These are phyloP conservation scores for Pseudogymnoascus sp. DNA, from an alignment of 2,329 filamentous ascomycete genomes.

Conservation along the genomic window DNA sequence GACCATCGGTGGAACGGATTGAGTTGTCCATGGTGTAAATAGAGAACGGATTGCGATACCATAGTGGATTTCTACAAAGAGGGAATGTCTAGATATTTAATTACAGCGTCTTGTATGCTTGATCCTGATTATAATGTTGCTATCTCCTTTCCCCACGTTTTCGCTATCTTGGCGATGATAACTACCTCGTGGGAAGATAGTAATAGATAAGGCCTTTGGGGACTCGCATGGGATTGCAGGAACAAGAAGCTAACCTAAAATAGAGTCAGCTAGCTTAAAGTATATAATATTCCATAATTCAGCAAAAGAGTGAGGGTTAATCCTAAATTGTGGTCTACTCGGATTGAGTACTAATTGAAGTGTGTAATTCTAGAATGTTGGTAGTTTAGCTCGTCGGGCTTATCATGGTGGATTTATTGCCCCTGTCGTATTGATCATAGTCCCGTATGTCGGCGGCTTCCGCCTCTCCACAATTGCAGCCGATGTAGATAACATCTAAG, in stretches of 20 bases:
- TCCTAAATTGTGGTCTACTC: not conserved
- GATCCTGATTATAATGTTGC: not conserved
- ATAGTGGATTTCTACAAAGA: not conserved
- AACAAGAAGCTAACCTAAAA: not conserved
- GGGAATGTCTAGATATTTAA: not conserved
- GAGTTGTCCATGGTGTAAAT: not conserved
- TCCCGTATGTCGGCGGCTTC: not conserved
- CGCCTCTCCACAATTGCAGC: not conserved
- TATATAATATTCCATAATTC: not conserved
- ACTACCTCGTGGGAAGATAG: not conserved
- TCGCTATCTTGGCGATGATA: not conserved
- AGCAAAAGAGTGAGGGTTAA: not conserved
- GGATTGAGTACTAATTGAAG: constrained; percentile 1
- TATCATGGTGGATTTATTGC: not conserved
- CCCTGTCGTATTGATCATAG: not conserved
- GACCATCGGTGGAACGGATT: constrained; percentile 21
- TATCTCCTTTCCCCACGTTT: constrained; percentile 1
- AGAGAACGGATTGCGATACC: not conserved
- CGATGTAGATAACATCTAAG: not conserved
- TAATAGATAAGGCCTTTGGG: not conserved
- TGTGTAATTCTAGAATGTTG: not conserved
- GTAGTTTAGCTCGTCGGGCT: not conserved
- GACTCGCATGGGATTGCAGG: not conserved
- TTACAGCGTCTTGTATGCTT: not conserved
- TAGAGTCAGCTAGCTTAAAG: not conserved